Conservation (phyloP, 176 grass and related monocot genomes). For the Eleusine coracana region DNA sequence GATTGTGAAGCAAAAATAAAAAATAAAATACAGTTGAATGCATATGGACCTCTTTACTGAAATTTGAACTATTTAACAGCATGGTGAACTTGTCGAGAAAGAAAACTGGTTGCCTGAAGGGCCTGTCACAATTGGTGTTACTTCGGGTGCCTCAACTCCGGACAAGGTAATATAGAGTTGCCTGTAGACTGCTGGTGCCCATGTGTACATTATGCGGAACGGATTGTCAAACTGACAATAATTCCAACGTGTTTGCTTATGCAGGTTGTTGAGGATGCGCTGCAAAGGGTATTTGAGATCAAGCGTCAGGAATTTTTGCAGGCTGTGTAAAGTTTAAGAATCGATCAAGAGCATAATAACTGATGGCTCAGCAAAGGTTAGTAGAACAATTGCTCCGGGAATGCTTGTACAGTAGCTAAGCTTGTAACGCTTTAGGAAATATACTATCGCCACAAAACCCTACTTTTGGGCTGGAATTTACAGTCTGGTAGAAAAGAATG, state of each 20-base stretch:
- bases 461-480: slow-evolving; percentile 31
- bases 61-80: slow-evolving; percentile 53
- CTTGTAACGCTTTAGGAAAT: slow-evolving; percentile 31
- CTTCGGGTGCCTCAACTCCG: slow-evolving; percentile 93
- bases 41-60: slow-evolving; percentile 5
- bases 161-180: slow-evolving; percentile 65
- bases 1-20: background rate
- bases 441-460: background rate
- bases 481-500: background rate
- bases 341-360: slow-evolving; percentile 7
- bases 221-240: background rate
- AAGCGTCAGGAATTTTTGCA: slow-evolving; percentile 85
- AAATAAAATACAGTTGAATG: background rate
- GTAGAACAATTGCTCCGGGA: slow-evolving; percentile 16
- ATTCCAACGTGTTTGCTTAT: slow-evolving; percentile 7
- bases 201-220: background rate
- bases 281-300: slow-evolving; percentile 82
- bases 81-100: slow-evolving; percentile 89
- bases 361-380: slow-evolving; percentile 35
- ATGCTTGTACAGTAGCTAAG: slow-evolving; percentile 53
- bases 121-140: slow-evolving; percentile 79
- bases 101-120: slow-evolving; percentile 89
- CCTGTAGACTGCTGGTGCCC: background rate
- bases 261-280: slow-evolving; percentile 78
- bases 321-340: slow-evolving; percentile 46